These are phyloP conservation scores for Craterostigma plantagineum DNA, from an alignment of 257 asterid species.

Conservation along the genomic window DNA sequence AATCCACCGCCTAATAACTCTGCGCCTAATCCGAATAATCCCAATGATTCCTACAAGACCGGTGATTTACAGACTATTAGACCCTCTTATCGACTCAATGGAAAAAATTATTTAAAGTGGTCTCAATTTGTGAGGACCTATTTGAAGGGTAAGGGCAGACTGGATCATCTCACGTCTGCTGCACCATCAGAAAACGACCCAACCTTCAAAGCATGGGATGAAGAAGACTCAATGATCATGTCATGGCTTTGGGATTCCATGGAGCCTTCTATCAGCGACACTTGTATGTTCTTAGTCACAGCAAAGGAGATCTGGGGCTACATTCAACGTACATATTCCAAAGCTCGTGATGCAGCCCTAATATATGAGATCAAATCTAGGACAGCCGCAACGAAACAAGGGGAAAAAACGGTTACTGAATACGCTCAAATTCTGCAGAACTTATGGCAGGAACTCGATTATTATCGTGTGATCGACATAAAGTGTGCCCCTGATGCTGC, in stretches of 20 bases:
- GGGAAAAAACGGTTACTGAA: neutral
- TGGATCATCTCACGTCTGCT: neutral
- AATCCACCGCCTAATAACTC: too few relatives aligned
- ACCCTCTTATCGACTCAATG: neutral
- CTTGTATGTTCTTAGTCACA: neutral
- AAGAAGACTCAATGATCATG: slow-evolving; percentile 4
- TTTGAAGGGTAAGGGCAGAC: neutral
- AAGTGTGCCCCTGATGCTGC: neutral
- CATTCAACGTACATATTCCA: neutral
- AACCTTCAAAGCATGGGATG: slow-evolving; percentile 4
- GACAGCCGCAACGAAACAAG: neutral
- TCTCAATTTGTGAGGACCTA: neutral
- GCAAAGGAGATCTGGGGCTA: neutral
- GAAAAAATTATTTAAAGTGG: neutral
- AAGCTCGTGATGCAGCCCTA: slow-evolving; percentile 1
- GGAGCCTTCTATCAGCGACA: neutral
- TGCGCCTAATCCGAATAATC: too few relatives aligned
- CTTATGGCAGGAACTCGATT: neutral
- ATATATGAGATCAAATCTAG: neutral
- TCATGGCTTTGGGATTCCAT: neutral
- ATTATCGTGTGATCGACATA: neutral
- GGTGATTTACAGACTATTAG: neutral
- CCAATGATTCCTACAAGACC: too few relatives aligned
- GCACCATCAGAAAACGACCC: neutral
- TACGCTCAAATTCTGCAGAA: neutral